These are phyloP conservation scores for Leccinum fibrillosum DNA, from an alignment of 768 basidiomycete species.

Conservation along the genomic window DNA sequence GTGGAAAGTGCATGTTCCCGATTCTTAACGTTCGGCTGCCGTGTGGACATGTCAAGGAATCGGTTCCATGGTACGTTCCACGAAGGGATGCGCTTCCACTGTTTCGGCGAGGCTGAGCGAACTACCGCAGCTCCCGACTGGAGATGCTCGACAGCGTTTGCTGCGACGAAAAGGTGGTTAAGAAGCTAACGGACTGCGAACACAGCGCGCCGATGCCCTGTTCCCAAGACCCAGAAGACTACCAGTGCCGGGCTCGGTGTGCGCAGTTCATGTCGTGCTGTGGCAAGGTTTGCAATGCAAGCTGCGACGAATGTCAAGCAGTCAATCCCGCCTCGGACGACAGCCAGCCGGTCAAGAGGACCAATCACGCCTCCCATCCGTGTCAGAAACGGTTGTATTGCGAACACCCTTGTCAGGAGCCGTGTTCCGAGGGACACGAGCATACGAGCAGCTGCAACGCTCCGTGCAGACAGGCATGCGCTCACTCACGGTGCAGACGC, in stretches of 20 bases:
- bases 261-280: constrained; percentile 49
- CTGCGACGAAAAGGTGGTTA: constrained; percentile 44
- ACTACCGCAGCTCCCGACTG: constrained; percentile 39
- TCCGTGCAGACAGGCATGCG: constrained; percentile 52
- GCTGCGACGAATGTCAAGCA: constrained; percentile 49
- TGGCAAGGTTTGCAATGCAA: constrained; percentile 44
- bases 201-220: constrained; percentile 49
- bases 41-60: constrained; percentile 49
- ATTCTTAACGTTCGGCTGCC: constrained; percentile 47
- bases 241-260: constrained; percentile 43
- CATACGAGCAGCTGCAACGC: constrained; percentile 46
- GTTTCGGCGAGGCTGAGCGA: background rate
- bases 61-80: constrained; percentile 47
- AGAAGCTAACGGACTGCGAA: constrained; percentile 50
- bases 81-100: background rate
- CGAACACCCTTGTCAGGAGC: constrained; percentile 47
- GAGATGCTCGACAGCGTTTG: constrained; percentile 41
- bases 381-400: constrained; percentile 56
- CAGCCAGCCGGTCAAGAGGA: constrained; percentile 21
- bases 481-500: constrained; percentile 46
- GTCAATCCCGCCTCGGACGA: constrained; percentile 1
- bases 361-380: constrained; percentile 40
- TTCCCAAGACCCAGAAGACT: constrained; percentile 37
- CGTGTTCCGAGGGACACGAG: constrained; percentile 49
- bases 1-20: constrained; percentile 51